Percentiles rank a stretch among this genome's conserved stretches.
Evolutionary conservation across 2,329 filamentous ascomycete genomes (phyloP).

Genomic region (Iodosphaeria phyllophila): DNA sequence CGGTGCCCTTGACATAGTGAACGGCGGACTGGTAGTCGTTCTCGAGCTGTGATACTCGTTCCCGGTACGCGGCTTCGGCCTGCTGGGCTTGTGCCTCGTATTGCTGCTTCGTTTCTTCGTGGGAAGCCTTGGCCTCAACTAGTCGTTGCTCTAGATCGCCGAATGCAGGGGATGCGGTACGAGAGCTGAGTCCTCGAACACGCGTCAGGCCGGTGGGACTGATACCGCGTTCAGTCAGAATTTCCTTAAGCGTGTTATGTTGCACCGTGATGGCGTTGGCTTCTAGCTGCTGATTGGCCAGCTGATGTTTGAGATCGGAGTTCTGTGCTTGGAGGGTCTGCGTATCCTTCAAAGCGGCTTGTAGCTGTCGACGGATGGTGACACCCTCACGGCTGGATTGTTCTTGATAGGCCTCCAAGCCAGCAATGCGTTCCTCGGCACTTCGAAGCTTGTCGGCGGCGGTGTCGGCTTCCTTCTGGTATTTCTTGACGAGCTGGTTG

Average conservation of each 20-base stretch:
- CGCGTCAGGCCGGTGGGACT: conserved; percentile 56
- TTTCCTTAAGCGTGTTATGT: conserved; percentile 81
- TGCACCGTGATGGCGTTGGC: conserved; percentile 87
- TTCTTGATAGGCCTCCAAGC: conserved; percentile 91
- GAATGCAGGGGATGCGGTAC: conserved; percentile 64
- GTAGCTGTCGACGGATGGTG: conserved; percentile 74
- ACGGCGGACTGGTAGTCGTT: conserved; percentile 96
- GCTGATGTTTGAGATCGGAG: conserved; percentile 61
- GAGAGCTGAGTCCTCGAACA: conserved; percentile 53
- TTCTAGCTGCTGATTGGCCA: conserved; percentile 77
- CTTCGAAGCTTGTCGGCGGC: conserved; percentile 78
- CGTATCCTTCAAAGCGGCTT: conserved; percentile 64
- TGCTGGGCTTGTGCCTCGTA: conserved; percentile 71
- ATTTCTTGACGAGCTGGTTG: conserved; percentile 66
- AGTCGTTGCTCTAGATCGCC: conserved; percentile 82
- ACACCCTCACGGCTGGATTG: conserved; percentile 89
- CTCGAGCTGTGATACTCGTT: conserved; percentile 84
- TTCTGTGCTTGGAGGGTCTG: conserved; percentile 68
- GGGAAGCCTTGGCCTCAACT: conserved; percentile 53
- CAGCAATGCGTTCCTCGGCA: conserved; percentile 91
- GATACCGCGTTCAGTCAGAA: conserved; percentile 75
- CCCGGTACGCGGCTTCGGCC: conserved; percentile 74
- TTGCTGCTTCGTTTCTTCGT: conserved; percentile 66
- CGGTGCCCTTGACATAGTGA: conserved; percentile 94
- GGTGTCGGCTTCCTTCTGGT: conserved; percentile 71